Evolutionary conservation across 1,284 basidiomycete genomes (phyloP).

Genomic region (Boletus sp.): DNA sequence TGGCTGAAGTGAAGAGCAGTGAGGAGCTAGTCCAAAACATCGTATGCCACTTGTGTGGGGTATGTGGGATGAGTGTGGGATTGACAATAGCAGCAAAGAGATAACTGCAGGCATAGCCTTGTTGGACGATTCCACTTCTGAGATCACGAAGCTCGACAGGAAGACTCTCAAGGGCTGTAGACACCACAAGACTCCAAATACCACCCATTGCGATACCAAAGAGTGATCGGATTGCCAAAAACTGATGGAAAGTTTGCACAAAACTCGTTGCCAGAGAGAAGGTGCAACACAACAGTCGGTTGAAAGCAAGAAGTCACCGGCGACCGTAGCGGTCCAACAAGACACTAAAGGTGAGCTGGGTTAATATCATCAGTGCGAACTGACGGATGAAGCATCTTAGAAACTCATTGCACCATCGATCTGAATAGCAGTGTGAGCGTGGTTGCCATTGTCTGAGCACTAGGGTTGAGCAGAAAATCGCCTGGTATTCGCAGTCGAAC

Average conservation of each 20-base stretch:
- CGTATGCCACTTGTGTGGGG: constrained; percentile 56
- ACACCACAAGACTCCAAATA: constrained; percentile 76
- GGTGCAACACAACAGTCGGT: constrained; percentile 70
- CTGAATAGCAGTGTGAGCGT: constrained; percentile 94
- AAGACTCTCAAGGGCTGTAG: constrained; percentile 88
- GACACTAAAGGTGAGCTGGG: constrained; percentile 73
- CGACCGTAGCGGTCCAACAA: constrained; percentile 88
- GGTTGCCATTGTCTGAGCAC: constrained; percentile 74
- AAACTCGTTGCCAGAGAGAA: constrained; percentile 84
- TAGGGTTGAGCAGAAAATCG: constrained; percentile 3
- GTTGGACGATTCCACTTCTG: constrained; percentile 85
- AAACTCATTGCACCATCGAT: constrained; percentile 76
- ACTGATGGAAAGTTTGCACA: constrained; percentile 64
- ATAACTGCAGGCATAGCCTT: constrained; percentile 77
- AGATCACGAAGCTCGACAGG: constrained; percentile 88
- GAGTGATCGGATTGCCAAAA: constrained; percentile 73
- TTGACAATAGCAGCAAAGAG: constrained; percentile 75
- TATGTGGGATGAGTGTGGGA: constrained; percentile 66
- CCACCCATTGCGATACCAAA: constrained; percentile 92
- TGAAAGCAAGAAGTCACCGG: constrained; percentile 88
- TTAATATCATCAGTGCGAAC: neutral
- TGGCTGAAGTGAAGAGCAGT: constrained; percentile 76
- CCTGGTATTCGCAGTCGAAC: constrained; percentile 28
- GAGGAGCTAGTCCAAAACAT: constrained; percentile 76
- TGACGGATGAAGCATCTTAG: neutral